phyloP scores from a whole-genome alignment of 805 yeast genomes.

The Candida namnaoensis region DNA sequence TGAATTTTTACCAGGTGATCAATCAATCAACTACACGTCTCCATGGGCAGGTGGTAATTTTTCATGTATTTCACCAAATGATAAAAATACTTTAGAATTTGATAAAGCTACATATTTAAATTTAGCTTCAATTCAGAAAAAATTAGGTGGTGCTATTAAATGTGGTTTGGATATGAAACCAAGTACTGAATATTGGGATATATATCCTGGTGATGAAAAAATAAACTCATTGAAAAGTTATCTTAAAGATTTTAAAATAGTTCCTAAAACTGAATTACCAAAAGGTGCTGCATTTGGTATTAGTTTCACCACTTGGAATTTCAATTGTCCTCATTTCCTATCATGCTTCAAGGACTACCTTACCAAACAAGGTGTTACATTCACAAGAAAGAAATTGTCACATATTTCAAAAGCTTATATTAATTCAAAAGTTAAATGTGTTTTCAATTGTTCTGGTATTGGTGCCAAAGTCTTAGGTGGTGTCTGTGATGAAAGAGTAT shows the following conservation, averaged over 20 bases:
- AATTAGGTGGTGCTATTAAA: conserved; percentile 37
- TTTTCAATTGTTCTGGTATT: conserved; percentile 73
- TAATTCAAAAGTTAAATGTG: conserved; percentile 27
- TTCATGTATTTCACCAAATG: conserved; percentile 52
- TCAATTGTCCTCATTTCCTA: conserved; percentile 62
- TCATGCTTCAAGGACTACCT: conserved; percentile 36
- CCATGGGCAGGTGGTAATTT: conserved; percentile 76
- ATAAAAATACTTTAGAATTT: conserved; percentile 35
- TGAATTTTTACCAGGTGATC: conserved; percentile 71
- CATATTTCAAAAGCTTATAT: conserved; percentile 51
- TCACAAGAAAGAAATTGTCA: conserved; percentile 34
- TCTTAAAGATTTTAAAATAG: conserved; percentile 33
- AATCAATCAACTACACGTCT: conserved; percentile 62
- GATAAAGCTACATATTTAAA: conserved; percentile 52
- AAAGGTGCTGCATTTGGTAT: conserved; percentile 49
- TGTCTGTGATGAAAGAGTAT: conserved; percentile 49
- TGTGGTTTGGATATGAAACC: conserved; percentile 47
- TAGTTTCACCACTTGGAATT: conserved; percentile 50
- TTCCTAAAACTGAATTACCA: conserved; percentile 34
- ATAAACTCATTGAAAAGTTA: conserved; percentile 38
- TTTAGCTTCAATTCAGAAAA: conserved; percentile 30
- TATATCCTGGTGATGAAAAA: conserved; percentile 34
- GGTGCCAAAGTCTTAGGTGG: conserved; percentile 61
- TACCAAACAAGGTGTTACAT: conserved; percentile 38
- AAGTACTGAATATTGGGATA: conserved; percentile 56